Evolutionary conservation across 805 yeast genomes (phyloP).

Genomic region (Spathaspora girioi): DNA sequence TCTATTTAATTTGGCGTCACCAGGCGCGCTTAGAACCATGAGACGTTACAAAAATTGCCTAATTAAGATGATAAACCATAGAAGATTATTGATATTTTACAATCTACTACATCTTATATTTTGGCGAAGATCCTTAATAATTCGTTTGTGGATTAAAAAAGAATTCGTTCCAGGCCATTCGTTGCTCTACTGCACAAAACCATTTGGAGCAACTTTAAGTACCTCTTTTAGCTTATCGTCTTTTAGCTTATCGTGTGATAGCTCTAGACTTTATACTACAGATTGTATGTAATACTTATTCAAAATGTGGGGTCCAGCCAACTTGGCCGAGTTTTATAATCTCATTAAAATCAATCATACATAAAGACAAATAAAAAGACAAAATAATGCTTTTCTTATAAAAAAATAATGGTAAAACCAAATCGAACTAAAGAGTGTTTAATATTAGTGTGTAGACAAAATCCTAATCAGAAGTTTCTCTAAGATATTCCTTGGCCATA

Average conservation of each 20-base stretch:
- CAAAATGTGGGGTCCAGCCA: neutral
- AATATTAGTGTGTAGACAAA: neutral
- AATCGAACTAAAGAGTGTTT: neutral
- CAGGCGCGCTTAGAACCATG: neutral
- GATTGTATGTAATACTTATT: neutral
- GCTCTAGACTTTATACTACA: neutral
- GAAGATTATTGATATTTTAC: no score
- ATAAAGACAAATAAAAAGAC: neutral
- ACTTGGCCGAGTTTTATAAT: neutral
- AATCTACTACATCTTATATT: no score
- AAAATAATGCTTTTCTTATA: neutral
- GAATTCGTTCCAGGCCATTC: no score
- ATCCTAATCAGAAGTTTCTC: constrained; percentile 48
- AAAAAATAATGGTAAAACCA: neutral
- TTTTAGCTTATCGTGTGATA: no score
- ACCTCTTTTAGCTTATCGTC: no score
- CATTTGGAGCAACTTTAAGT: no score
- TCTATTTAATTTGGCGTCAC: neutral
- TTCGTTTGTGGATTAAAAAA: no score
- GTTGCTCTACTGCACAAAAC: no score
- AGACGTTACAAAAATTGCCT: neutral
- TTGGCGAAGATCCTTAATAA: no score
- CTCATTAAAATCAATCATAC: neutral
- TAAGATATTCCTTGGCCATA: constrained; percentile 84
- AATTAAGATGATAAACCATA: neutral